Conservation (phyloP, 176 grass and related monocot species). For the Zoysia japonica region DNA sequence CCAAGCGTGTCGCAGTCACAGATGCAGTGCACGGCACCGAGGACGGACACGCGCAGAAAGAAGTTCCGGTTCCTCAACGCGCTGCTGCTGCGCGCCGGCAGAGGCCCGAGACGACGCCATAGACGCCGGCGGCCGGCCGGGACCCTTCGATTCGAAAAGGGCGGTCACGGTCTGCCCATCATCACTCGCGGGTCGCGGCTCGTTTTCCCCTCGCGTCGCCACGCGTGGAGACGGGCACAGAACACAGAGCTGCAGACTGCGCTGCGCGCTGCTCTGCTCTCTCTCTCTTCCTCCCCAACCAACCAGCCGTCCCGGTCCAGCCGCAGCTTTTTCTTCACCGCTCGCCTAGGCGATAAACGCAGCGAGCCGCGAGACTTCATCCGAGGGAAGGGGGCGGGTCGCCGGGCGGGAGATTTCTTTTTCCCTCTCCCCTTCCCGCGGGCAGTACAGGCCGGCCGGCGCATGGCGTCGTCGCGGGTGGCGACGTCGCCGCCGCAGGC, state of each 20-base stretch:
- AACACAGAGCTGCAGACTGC: not conserved
- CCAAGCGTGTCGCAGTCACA: not conserved
- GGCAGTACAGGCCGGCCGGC: slow-evolving; percentile 9
- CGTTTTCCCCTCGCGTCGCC: not conserved
- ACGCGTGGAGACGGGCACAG: not conserved
- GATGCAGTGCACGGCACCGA: not conserved
- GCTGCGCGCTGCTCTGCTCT: not conserved
- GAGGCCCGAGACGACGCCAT: too few species aligned
- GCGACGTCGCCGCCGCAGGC: slow-evolving; percentile 57
- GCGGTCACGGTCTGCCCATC: not conserved
- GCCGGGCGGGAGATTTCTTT: not conserved
- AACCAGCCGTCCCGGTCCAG: not conserved
- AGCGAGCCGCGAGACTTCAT: not conserved
- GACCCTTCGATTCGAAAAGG: not conserved
- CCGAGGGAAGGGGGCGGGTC: not conserved
- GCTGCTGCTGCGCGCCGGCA: too few species aligned
- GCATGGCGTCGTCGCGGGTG: slow-evolving; percentile 81
- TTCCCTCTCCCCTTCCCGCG: too few species aligned
- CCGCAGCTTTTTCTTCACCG: not conserved
- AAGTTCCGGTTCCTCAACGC: too few species aligned
- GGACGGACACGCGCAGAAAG: not conserved
- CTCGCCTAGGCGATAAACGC: not conserved
- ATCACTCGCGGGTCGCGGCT: not conserved
- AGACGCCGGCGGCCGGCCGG: not conserved
- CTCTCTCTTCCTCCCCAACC: not conserved